phyloP scores from a whole-genome alignment of 1,284 basidiomycete genomes.

The Leccinum fuscescens region DNA sequence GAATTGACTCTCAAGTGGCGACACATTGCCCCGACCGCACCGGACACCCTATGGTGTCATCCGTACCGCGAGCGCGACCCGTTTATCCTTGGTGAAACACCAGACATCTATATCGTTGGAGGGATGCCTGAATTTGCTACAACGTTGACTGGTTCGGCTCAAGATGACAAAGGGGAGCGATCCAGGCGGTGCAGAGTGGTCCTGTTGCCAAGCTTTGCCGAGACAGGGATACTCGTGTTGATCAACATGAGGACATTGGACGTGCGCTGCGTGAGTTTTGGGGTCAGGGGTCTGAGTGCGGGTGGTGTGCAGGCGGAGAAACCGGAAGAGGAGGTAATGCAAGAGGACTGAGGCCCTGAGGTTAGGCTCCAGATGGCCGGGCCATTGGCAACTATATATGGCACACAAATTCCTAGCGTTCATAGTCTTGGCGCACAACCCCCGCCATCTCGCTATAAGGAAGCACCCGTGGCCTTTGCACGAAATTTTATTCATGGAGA shows the following conservation, averaged over 20 bases:
- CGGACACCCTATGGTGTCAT: conserved; percentile 98
- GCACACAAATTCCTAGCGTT: not conserved
- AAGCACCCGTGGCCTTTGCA: not conserved
- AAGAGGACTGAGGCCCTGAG: conserved; percentile 20
- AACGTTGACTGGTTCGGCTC: conserved; percentile 49
- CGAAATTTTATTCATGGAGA: too few species aligned
- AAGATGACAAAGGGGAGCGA: conserved; percentile 28
- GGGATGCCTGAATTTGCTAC: conserved; percentile 87
- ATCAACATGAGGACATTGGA: conserved; percentile 53
- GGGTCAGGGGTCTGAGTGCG: conserved; percentile 26
- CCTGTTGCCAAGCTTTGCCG: conserved; percentile 80
- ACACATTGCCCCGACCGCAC: conserved; percentile 96
- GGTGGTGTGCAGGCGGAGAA: conserved; percentile 14
- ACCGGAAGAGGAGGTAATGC: conserved; percentile 20
- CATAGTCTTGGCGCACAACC: not conserved
- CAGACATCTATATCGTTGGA: conserved; percentile 91
- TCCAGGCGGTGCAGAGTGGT: conserved; percentile 69
- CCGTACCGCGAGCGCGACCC: conserved; percentile 90
- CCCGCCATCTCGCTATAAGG: not conserved
- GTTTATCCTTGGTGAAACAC: conserved; percentile 82
- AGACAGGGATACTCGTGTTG: conserved; percentile 59
- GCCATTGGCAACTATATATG: not conserved
- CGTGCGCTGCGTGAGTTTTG: conserved; percentile 41
- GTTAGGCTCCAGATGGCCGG: not conserved
- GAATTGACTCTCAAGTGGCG: conserved; percentile 87